phyloP scores from a whole-genome alignment of 2,329 filamentous ascomycete species.

The Hymenoscyphus albidus region DNA sequence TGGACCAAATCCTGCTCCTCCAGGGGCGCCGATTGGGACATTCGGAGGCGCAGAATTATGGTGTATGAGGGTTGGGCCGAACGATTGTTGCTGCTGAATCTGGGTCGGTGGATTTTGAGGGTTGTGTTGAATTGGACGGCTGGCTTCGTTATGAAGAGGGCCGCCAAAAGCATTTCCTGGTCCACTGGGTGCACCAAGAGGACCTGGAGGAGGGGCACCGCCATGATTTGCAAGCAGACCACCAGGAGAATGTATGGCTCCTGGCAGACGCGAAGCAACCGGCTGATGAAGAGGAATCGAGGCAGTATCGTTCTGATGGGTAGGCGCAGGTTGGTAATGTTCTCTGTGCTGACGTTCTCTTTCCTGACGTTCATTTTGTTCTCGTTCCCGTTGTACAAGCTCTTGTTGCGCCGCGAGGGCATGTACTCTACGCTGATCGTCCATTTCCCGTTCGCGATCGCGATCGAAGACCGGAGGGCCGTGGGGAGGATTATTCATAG shows the following conservation, averaged over 20 bases:
- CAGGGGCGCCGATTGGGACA: constrained; percentile 54
- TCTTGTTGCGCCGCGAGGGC: constrained; percentile 51
- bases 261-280: constrained; percentile 74
- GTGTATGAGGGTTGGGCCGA: constrained; percentile 43
- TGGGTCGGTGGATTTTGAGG: constrained; percentile 41
- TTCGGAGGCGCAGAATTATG: constrained; percentile 48
- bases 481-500: constrained; percentile 34
- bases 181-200: constrained; percentile 37
- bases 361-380: constrained; percentile 47
- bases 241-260: constrained; percentile 87
- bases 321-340: constrained; percentile 60
- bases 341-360: constrained; percentile 59
- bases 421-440: constrained; percentile 52
- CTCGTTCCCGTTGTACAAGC: constrained; percentile 47
- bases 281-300: constrained; percentile 93
- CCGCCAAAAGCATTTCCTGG: constrained; percentile 47
- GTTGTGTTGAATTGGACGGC: constrained; percentile 50
- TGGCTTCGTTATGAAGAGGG: constrained; percentile 50
- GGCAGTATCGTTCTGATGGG: constrained; percentile 82
- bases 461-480: constrained; percentile 31
- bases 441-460: constrained; percentile 42
- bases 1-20: constrained; percentile 65
- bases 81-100: constrained; percentile 55
- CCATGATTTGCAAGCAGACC: constrained; percentile 76
- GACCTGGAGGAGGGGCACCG: constrained; percentile 51